These are phyloP conservation scores for Sporobolomyces roseus DNA, from an alignment of 768 basidiomycete genomes.

Conservation along the genomic window DNA sequence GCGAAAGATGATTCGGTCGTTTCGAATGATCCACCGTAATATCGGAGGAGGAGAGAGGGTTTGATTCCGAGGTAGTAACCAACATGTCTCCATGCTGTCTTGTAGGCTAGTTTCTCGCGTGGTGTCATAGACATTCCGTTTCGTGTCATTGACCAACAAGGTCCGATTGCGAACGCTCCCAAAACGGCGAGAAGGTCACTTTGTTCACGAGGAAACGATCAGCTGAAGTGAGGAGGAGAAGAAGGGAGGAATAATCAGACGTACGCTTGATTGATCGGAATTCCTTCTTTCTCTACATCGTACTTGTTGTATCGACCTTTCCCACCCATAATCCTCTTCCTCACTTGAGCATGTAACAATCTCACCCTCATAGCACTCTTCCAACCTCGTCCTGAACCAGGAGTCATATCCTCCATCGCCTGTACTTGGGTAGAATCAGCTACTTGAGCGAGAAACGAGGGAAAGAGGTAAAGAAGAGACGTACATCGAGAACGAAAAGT, in stretches of 20 bases:
- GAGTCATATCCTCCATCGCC: conserved; percentile 47
- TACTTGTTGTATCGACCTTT: conserved; percentile 45
- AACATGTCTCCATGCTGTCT: conserved; percentile 47
- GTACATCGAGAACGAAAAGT: conserved; percentile 44
- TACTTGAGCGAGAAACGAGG: conserved; percentile 31
- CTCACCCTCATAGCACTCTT: conserved; percentile 46
- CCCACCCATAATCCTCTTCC: conserved; percentile 40
- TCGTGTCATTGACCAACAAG: conserved; percentile 46
- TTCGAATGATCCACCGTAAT: conserved; percentile 39
- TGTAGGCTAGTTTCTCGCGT: conserved; percentile 45
- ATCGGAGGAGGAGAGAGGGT: conserved; percentile 35
- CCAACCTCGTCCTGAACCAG: conserved; percentile 46
- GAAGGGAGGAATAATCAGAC: conserved; percentile 11
- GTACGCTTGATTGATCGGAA: conserved; percentile 49
- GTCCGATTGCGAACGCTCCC: conserved; percentile 47
- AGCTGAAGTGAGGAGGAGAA: not conserved
- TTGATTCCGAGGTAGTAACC: conserved; percentile 49
- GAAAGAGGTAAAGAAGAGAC: not conserved
- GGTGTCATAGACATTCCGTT: conserved; percentile 41
- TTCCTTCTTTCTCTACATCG: conserved; percentile 43
- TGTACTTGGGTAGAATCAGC: conserved; percentile 39
- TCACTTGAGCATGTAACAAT: conserved; percentile 47
- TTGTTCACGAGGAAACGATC: not conserved
- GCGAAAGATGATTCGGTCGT: conserved; percentile 45
- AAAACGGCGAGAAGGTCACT: conserved; percentile 47